Evolutionary conservation across 2,329 filamentous ascomycete species (phyloP), one percentile per base, ranked within the genome.

Genomic region (Saccharata proteae): DNA sequence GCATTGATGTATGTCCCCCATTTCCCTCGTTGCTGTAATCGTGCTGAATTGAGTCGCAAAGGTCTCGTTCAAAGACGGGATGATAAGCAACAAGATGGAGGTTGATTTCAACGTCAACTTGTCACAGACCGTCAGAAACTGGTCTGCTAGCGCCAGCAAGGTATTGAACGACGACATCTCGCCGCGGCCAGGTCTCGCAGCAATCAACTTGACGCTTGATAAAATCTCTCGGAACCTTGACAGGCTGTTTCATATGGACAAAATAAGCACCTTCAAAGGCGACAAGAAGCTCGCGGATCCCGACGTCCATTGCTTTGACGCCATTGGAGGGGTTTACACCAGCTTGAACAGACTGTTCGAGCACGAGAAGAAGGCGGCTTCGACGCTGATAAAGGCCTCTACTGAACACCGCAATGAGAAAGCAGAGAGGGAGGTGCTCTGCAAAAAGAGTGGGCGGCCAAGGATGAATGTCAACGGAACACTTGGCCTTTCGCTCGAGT

Each of bases 301-400:
- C 2, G 69, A 70, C 4, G 64, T 88, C 6, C 82, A 82, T 43
- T 81, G 81, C 50, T 80, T 82, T 48, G 79, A 84, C 48, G 82
- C 82, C 1, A 63, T 88, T 26, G 74, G 72, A 4, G 80, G 80
- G 3, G 63, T 92, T 5, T 82, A 78, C 50, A 69, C 69, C 35
- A 81, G 79, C 45, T 58, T 90, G 37, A 63, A 68, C 37, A 74
- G 66, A 42, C 58, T 92, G n/a, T 74, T 80, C 45, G 62, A 72
- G 26, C 79, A 80, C 63, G 81, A 90, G 47, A 58, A 77, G 38
- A 63, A 69, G 34, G 41, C 48, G 30, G 48, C 52, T 8, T 39
- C 54, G 15, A 45, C 47, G 2, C 27, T 52, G 3, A 31, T 53
- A 8, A 45, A 44, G 5, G 45, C 45, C 2, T 40, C 47, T 15